Conservation (phyloP, 2,329 filamentous ascomycete species). For the Beauveria sp. region DNA sequence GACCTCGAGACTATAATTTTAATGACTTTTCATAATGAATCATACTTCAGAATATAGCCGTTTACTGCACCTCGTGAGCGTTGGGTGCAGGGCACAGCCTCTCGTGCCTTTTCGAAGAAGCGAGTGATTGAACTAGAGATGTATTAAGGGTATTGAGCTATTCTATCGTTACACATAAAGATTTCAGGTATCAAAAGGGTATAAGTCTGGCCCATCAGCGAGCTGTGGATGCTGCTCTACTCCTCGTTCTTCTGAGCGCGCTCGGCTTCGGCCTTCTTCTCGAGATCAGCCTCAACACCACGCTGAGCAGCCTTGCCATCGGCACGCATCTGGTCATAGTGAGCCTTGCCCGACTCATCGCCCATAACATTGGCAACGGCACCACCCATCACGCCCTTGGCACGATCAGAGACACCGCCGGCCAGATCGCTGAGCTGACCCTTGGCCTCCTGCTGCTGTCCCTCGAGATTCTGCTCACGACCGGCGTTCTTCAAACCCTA, state of each 20-base stretch:
- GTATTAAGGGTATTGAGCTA: conserved; percentile 2
- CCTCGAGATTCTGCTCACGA: conserved; percentile 68
- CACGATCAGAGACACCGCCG: conserved; percentile 60
- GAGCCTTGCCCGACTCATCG: conserved; percentile 55
- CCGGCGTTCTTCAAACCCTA: conserved; percentile 65
- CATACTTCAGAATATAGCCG: not conserved
- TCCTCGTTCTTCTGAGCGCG: conserved; percentile 9
- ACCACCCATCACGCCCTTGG: conserved; percentile 62
- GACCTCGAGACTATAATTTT: not conserved
- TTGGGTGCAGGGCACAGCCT: not conserved
- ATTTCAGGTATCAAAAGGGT: conserved; percentile 6
- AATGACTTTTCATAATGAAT: not conserved
- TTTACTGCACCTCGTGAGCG: not conserved
- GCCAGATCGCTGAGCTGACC: conserved; percentile 69
- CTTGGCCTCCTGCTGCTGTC: conserved; percentile 73
- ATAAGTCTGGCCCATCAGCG: not conserved
- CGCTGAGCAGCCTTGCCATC: conserved; percentile 77
- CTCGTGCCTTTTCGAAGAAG: too few species aligned
- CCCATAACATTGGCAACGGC: conserved; percentile 67
- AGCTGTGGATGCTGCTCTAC: not conserved
- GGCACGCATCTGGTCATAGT: conserved; percentile 65
- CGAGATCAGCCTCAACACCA: conserved; percentile 72
- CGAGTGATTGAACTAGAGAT: not conserved
- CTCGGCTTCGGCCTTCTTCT: conserved; percentile 57
- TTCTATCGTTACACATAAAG: conserved; percentile 8